Base-by-base conservation (phyloP, 2,329 filamentous ascomycete genomes). In the Penicillium frequentans region DNA sequence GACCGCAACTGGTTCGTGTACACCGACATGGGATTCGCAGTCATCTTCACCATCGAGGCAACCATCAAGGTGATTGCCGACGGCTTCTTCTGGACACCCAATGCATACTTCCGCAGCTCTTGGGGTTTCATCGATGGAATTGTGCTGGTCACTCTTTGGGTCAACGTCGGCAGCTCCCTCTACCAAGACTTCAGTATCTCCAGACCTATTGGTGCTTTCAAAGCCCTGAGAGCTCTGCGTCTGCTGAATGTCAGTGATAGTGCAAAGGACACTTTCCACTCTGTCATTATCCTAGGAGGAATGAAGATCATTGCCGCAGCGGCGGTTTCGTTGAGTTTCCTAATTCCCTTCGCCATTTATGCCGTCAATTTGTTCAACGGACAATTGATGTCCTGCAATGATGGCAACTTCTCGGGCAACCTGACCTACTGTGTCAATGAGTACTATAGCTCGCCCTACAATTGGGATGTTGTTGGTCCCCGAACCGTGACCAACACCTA, bases 311-410 rank as follows among this genome's bases (percentile, higher is more conserved):
- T 97, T 56, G 93, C 91, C 53, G 87, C 95, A 62, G 91, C 92
- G 0, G 92, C 97, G 58, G 95, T 99, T 50, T 98, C 95, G 3
- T 81, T 99, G 65, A 96, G 93, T 64, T 85, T 99, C 70, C 80
- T 99, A 56, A 93, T 99, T 57, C 95, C 95, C 0, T 99, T 99
- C 72, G 95, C 95, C 62, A 93, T 99, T 37, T 98, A 98, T 64
- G 95, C 92, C 1, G 75, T 98, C 55, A 99, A 96, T 65, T 81
- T 99, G 2, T 99, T 99, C 77, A 90, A 89, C 61, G 93, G 93
- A 5, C 81, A 90, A 70, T 83, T 98, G 77, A 77, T 89, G 52
- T 68, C 77, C 23, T 99, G 95, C 79, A 99, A 97, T 69, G 91
- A 96, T 64, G 79, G 77, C 24, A 70, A 75, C 24, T 79, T 84